Evolutionary conservation across 331 rosid species (phyloP), one percentile per base, ranked within the genome.

Genomic region (Telfairia occidentalis): DNA sequence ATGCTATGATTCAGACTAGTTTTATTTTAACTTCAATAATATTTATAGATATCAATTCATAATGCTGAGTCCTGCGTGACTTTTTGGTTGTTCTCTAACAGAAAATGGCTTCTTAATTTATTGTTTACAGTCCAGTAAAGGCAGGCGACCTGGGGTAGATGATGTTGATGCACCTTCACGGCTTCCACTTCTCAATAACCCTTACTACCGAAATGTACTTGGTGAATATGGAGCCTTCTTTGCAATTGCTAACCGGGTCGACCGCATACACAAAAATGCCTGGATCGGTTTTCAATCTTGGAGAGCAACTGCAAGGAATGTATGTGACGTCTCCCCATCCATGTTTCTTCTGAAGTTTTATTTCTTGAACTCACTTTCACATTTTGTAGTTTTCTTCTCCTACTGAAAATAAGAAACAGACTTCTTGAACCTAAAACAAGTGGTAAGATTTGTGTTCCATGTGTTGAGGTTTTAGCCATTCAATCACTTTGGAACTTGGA

Each of bases 281-380:
- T 95, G 99, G 99, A 92, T 95, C 23, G 99, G 99, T 78, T 95
- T 95, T 84, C 97, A 88, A 71, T 95, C 99, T 69, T 95, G 99
- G 99, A 90, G 99, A 83, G 92, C 96, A 60, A 90, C 97, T 40
- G 99, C 97, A 30, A 89, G 87, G 89, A 92, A 86, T 96, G 99
- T 92, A 75, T 77, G 69, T 78, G 40, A 60, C 38, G 12, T 46
- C 45, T 75, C 76, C 78, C 59, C 21, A 46, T 53, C 19, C 30
- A 59, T 72, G 23, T 75, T 38, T 74, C 63, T 65, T 66, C 70
- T 73, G 19, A 50, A 5, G 53, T 54, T 35, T 78, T 29, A 1
- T 5, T 72, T 37, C 35, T 61, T 40, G 65, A 23, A 65, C 19
- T 46, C 73, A 49, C 50, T 3, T 49, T 61, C 72, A 40, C 40